phyloP scores from a whole-genome alignment of 352 stramenopile genomes.

The Globisporangium yorkense region DNA sequence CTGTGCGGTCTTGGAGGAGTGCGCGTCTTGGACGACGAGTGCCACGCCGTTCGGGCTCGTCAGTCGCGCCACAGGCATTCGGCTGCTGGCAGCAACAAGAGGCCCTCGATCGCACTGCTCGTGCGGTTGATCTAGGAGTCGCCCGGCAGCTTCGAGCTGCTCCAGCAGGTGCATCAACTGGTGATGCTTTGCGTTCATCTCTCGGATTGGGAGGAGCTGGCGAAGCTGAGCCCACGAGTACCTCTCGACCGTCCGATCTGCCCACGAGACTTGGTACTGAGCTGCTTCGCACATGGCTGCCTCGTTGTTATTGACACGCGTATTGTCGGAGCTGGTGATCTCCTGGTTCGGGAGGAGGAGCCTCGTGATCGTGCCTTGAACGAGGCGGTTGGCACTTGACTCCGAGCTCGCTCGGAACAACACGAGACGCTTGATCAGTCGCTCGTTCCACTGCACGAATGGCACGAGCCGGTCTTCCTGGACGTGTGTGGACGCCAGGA shows the following conservation, averaged over 20 bases:
- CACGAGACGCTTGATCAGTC: slow-evolving; percentile 52
- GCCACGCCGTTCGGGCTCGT: slow-evolving; percentile 27
- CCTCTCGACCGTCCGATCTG: slow-evolving; percentile 36
- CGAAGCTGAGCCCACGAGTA: slow-evolving; percentile 44
- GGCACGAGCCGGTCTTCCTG: slow-evolving; percentile 50
- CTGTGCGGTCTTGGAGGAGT: slow-evolving; percentile 12
- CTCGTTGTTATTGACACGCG: background rate
- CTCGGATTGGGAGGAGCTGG: slow-evolving; percentile 48
- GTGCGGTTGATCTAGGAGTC: background rate
- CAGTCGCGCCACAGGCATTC: background rate
- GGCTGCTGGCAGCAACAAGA: background rate
- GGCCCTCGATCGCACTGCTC: background rate
- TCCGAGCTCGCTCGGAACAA: slow-evolving; percentile 42
- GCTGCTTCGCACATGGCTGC: slow-evolving; percentile 26
- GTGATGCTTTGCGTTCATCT: slow-evolving; percentile 68
- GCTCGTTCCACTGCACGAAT: slow-evolving; percentile 53
- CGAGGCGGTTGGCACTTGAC: slow-evolving; percentile 5
- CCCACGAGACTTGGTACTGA: slow-evolving; percentile 53
- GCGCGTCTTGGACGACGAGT: slow-evolving; percentile 23
- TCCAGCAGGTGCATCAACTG: slow-evolving; percentile 40
- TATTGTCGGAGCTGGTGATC: background rate
- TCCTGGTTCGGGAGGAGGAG: slow-evolving; percentile 9
- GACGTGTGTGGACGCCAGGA: slow-evolving; percentile 47
- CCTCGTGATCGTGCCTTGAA: slow-evolving; percentile 29
- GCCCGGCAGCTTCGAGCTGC: background rate